phyloP scores from a whole-genome alignment of 768 basidiomycete species.

The Solioccasus polychromus region DNA sequence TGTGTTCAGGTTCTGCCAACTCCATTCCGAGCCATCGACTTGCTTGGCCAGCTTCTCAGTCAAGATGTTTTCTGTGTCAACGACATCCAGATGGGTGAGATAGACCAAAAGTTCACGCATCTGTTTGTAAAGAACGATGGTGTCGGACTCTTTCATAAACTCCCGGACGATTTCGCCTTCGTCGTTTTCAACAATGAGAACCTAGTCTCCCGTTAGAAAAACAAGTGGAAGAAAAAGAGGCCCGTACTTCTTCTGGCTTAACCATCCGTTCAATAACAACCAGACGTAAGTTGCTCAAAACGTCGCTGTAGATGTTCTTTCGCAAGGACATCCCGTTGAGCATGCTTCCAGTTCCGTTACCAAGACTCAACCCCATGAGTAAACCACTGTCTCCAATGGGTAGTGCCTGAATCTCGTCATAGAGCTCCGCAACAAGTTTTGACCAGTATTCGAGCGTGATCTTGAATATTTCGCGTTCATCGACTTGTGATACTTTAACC shows the following conservation, averaged over 20 bases:
- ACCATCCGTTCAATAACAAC: constrained; percentile 99
- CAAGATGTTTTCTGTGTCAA: constrained; percentile 94
- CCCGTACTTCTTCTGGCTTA: constrained; percentile 92
- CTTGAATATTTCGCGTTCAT: constrained; percentile 99
- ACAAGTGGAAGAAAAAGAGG: neutral
- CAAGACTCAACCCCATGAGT: constrained; percentile 86
- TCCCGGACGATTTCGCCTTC: constrained; percentile 99
- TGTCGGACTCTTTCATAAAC: constrained; percentile 98
- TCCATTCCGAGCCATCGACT: constrained; percentile 98
- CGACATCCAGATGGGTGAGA: constrained; percentile 93
- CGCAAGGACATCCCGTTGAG: constrained; percentile 76
- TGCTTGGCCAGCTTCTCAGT: constrained; percentile 97
- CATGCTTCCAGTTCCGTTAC: constrained; percentile 60
- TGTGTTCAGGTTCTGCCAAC: constrained; percentile 98
- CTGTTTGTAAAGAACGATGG: constrained; percentile 97
- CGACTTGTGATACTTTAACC: constrained; percentile 97
- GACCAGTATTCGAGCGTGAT: constrained; percentile 98
- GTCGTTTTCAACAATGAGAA: constrained; percentile 97
- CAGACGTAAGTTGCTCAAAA: constrained; percentile 87
- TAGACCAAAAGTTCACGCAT: constrained; percentile 98
- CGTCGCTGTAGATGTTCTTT: constrained; percentile 95
- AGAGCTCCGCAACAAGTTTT: constrained; percentile 92
- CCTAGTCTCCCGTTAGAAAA: constrained; percentile 44
- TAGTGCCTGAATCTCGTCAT: constrained; percentile 93
- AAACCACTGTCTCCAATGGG: constrained; percentile 84